Conservation (phyloP, 306 rosid genomes). For the Leucaena leucocephala region DNA sequence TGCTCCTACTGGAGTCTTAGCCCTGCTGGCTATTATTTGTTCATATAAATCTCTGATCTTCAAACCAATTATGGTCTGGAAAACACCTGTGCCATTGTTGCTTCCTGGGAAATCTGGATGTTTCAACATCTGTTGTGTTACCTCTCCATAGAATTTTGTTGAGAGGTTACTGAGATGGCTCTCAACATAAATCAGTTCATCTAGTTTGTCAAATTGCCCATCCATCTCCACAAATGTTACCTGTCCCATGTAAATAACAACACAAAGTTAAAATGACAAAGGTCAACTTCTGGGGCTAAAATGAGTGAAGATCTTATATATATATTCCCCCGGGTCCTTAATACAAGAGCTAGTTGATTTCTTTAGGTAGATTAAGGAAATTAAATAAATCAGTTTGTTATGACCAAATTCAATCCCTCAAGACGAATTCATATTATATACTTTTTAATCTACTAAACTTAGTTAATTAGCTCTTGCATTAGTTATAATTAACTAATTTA, state of each 20-base stretch:
- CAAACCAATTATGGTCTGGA: constrained; percentile 93
- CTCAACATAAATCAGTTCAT: constrained; percentile 92
- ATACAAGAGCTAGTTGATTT: too few species aligned
- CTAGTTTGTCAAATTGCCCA: constrained; percentile 97
- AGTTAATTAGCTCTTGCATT: too few species aligned
- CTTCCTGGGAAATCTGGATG: constrained; percentile 96
- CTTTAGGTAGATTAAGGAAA: too few species aligned
- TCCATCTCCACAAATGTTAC: constrained; percentile 96
- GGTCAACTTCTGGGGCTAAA: not conserved
- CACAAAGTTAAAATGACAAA: too few species aligned
- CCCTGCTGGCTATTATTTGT: constrained; percentile 65
- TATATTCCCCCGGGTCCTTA: too few species aligned
- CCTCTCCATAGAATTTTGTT: constrained; percentile 93
- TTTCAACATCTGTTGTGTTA: constrained; percentile 97
- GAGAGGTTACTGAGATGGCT: constrained; percentile 95
- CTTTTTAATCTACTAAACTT: too few species aligned
- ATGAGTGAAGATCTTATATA: not conserved
- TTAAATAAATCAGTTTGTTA: too few species aligned
- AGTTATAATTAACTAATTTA: too few species aligned
- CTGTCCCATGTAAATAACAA: constrained; percentile 39
- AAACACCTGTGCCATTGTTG: constrained; percentile 96
- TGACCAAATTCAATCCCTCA: too few species aligned
- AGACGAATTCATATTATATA: too few species aligned
- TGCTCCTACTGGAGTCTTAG: constrained; percentile 61
- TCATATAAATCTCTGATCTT: constrained; percentile 89